phyloP scores from a whole-genome alignment of 2,329 filamentous ascomycete genomes.

The Alternaria sp. region DNA sequence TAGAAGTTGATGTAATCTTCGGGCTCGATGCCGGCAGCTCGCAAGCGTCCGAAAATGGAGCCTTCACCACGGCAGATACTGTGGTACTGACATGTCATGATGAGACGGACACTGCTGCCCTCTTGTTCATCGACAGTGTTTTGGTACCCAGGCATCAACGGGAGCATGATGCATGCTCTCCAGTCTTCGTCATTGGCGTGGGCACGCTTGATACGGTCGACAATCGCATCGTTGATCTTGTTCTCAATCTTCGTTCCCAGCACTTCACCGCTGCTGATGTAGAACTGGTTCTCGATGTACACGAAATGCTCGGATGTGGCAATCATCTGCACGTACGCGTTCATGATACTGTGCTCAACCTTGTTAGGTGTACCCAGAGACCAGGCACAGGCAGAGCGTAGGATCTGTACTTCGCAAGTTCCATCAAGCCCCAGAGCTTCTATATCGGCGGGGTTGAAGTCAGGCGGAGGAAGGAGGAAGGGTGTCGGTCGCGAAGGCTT shows the following conservation, averaged over 20 bases:
- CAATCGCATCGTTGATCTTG: slow-evolving; percentile 90
- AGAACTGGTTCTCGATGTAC: slow-evolving; percentile 99
- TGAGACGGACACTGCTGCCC: slow-evolving; percentile 90
- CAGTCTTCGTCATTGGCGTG: slow-evolving; percentile 85
- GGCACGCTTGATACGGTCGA: slow-evolving; percentile 87
- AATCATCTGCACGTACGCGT: slow-evolving; percentile 92
- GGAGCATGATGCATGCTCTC: slow-evolving; percentile 88
- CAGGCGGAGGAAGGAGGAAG: slow-evolving; percentile 90
- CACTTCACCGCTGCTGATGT: slow-evolving; percentile 90
- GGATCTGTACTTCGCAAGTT: slow-evolving; percentile 94
- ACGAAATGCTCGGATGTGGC: slow-evolving; percentile 95
- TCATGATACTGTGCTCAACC: slow-evolving; percentile 93
- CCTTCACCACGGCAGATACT: slow-evolving; percentile 93
- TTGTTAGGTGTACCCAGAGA: slow-evolving; percentile 84
- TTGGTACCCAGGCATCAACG: slow-evolving; percentile 97
- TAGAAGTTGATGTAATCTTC: slow-evolving; percentile 97
- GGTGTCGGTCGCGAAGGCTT: slow-evolving; percentile 93
- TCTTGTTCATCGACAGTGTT: slow-evolving; percentile 94
- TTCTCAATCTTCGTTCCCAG: slow-evolving; percentile 89
- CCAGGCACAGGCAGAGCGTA: slow-evolving; percentile 90
- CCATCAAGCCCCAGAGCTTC: slow-evolving; percentile 87
- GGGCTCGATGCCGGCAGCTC: slow-evolving; percentile 81
- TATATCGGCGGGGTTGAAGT: slow-evolving; percentile 85
- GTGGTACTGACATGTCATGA: slow-evolving; percentile 95
- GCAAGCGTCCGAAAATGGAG: slow-evolving; percentile 88